These are phyloP conservation scores for Phytophthora macrochlamydospora DNA, from an alignment of 352 stramenopile genomes.

Conservation along the genomic window DNA sequence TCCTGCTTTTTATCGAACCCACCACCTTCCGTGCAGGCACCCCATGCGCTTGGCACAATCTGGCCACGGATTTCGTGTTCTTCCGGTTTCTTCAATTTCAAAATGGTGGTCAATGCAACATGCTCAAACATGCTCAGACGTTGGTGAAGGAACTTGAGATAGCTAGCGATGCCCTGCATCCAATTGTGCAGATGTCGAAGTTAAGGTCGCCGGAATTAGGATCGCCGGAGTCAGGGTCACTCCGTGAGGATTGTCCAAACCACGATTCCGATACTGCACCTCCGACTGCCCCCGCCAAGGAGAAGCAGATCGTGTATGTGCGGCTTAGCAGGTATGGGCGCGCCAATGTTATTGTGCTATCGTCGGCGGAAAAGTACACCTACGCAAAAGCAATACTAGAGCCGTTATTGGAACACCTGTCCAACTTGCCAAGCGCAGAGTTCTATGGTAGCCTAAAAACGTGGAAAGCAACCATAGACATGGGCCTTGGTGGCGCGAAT, in stretches of 20 bases:
- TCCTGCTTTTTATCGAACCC: neutral
- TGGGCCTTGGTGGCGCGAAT: neutral
- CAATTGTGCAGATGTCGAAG: constrained; percentile 5
- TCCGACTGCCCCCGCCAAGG: neutral
- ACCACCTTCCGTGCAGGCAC: constrained; percentile 3
- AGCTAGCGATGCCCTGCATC: neutral
- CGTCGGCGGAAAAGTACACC: constrained; percentile 8
- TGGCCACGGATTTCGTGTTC: neutral
- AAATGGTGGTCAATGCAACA: constrained; percentile 2
- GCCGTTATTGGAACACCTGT: constrained; percentile 8
- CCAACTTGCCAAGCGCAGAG: constrained; percentile 3
- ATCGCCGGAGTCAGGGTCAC: neutral
- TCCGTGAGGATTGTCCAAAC: neutral
- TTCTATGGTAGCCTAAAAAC: constrained; percentile 5
- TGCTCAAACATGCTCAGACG: neutral
- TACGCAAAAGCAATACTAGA: constrained; percentile 11
- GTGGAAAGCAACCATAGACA: constrained; percentile 13
- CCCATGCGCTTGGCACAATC: neutral
- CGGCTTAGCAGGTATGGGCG: constrained; percentile 6
- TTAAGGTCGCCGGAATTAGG: neutral
- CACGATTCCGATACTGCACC: neutral
- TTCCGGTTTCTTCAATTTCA: neutral
- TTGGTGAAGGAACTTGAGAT: neutral
- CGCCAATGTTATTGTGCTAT: constrained; percentile 3
- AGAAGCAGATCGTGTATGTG: constrained; percentile 7